phyloP scores from a whole-genome alignment of 2,329 filamentous ascomycete genomes.

The Neoascochyta sp. region DNA sequence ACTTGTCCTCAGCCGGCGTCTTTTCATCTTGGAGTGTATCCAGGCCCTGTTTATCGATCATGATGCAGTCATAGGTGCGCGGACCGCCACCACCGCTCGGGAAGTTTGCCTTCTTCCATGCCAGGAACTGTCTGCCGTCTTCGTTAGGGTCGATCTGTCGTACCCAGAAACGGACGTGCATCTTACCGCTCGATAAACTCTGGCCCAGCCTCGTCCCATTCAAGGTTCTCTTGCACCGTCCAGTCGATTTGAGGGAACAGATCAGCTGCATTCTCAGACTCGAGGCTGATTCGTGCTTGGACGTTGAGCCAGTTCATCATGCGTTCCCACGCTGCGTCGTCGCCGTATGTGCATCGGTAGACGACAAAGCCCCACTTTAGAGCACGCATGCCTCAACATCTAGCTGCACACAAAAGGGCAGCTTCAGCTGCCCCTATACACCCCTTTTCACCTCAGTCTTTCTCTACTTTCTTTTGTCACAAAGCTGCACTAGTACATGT shows the following conservation, averaged over 20 bases:
- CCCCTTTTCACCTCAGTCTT: too few species aligned
- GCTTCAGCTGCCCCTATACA: too few species aligned
- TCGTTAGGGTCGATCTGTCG: not conserved
- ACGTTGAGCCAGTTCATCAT: slow-evolving; percentile 5
- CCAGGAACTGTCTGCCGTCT: slow-evolving; percentile 1
- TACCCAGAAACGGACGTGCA: not conserved
- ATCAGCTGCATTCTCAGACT: slow-evolving; percentile 1
- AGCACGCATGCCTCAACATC: too few species aligned
- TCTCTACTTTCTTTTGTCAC: too few species aligned
- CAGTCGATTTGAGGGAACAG: slow-evolving; percentile 8
- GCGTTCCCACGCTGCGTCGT: slow-evolving; percentile 5
- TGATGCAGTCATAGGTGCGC: slow-evolving; percentile 1
- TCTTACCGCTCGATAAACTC: not conserved
- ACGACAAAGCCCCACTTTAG: slow-evolving; percentile 12
- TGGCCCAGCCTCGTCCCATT: slow-evolving; percentile 1
- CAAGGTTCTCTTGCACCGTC: slow-evolving; percentile 6
- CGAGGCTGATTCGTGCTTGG: slow-evolving; percentile 2
- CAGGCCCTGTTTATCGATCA: slow-evolving; percentile 4
- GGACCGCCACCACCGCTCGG: not conserved
- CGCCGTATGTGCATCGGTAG: slow-evolving; percentile 9
- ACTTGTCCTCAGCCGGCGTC: slow-evolving; percentile 4
- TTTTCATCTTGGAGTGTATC: slow-evolving; percentile 3
- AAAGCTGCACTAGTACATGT: too few species aligned
- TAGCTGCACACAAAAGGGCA: too few species aligned
- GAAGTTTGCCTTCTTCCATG: not conserved